phyloP scores from a whole-genome alignment of 495 filamentous ascomycete species.

The Penicillium subrubescens region DNA sequence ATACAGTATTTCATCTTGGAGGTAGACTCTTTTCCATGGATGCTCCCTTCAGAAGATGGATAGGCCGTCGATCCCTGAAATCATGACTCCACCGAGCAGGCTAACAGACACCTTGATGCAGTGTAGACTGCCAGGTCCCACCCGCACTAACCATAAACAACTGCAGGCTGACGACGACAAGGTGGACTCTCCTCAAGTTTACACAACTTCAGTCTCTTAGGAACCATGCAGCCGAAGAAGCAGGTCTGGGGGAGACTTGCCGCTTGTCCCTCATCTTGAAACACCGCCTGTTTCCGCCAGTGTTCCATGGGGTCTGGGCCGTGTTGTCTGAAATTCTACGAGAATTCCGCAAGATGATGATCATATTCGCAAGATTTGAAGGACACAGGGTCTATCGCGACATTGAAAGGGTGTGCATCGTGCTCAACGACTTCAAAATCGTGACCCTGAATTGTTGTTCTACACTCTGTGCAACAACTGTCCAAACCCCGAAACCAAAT shows the following conservation, averaged over 20 bases:
- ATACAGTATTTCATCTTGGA: neutral
- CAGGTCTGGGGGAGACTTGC: neutral
- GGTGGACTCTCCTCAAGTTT: neutral
- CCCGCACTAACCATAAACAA: slow-evolving; percentile 9
- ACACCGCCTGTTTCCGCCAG: neutral
- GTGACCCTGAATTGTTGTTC: neutral
- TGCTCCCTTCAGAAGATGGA: neutral
- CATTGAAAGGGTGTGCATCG: neutral
- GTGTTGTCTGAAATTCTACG: neutral
- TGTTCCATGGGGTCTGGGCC: neutral
- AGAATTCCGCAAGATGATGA: neutral
- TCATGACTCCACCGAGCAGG: slow-evolving; percentile 21
- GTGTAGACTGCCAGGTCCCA: slow-evolving; percentile 18
- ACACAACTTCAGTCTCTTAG: neutral
- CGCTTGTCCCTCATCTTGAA: neutral
- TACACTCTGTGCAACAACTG: neutral
- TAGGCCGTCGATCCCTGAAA: slow-evolving; percentile 5
- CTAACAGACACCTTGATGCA: slow-evolving; percentile 17
- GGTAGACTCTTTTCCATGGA: neutral
- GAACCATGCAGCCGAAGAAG: neutral
- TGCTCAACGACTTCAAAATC: neutral
- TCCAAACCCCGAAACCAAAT: neutral
- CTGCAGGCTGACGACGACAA: slow-evolving; percentile 26
- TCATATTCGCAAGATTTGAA: neutral
- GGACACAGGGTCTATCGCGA: neutral